Evolutionary conservation across 2,329 filamentous ascomycete genomes (phyloP).

Genomic region (Pestalotiopsis sp.): DNA sequence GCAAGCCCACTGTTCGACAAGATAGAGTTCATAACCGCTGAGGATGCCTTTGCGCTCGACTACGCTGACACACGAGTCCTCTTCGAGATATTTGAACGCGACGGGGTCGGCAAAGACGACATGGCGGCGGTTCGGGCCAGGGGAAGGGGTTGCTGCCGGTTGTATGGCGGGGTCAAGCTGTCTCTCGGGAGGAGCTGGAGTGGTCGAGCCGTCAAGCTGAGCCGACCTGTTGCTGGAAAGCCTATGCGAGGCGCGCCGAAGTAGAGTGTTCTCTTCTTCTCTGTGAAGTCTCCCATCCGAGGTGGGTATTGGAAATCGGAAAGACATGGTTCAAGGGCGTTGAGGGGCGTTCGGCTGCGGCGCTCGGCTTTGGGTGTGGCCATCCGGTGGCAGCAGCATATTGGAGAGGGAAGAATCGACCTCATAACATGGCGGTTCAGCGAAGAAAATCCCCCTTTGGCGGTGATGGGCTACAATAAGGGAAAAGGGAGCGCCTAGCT

Average conservation of each 20-base stretch:
- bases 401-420: background rate
- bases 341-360: conserved; percentile 14
- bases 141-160: conserved; percentile 21
- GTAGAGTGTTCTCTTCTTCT: conserved; percentile 40
- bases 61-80: conserved; percentile 75
- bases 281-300: conserved; percentile 34
- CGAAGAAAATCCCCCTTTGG: background rate
- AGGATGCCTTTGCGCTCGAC: conserved; percentile 72
- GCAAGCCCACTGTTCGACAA: conserved; percentile 98
- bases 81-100: conserved; percentile 75
- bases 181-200: conserved; percentile 21
- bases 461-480: background rate
- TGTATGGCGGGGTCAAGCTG: conserved; percentile 14
- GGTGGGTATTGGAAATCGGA: conserved; percentile 26
- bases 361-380: background rate
- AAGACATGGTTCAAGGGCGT: conserved; percentile 33
- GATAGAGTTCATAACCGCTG: conserved; percentile 85
- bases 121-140: conserved; percentile 38
- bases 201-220: conserved; percentile 25
- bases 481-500: background rate
- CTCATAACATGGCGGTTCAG: background rate
- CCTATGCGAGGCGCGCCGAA: conserved; percentile 31
- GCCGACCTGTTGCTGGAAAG: conserved; percentile 16
- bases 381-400: conserved; percentile 3
- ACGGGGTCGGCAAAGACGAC: conserved; percentile 62